Evolutionary conservation across 2,329 filamentous ascomycete genomes (phyloP).

Genomic region (Monosporascus sp.): DNA sequence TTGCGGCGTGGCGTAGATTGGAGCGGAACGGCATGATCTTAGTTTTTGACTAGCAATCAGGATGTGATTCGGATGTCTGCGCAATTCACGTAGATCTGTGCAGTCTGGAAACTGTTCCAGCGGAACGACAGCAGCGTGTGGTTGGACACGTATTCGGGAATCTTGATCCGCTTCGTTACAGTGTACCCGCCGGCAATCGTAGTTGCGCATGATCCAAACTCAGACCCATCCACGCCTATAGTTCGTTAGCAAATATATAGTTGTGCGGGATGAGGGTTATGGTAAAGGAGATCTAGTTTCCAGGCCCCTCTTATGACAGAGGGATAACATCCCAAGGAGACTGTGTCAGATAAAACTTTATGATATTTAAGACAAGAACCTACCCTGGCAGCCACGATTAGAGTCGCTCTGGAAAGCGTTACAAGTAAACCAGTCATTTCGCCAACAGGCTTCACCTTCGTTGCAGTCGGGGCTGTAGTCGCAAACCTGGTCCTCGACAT

Average conservation of each 20-base stretch:
- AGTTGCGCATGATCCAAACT: conserved; percentile 42
- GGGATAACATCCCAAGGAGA: too few species aligned
- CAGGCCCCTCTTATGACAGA: too few species aligned
- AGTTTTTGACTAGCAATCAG: not conserved
- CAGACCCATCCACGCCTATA: conserved; percentile 38
- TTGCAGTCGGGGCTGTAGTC: conserved; percentile 44
- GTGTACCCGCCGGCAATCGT: conserved; percentile 50
- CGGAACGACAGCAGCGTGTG: conserved; percentile 49
- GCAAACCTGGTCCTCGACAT: conserved; percentile 45
- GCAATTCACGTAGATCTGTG: conserved; percentile 49
- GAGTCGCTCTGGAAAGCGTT: conserved; percentile 34
- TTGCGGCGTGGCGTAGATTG: too few species aligned
- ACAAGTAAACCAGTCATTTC: conserved; percentile 53
- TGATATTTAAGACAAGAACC: not conserved
- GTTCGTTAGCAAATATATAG: not conserved
- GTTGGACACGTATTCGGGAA: conserved; percentile 42
- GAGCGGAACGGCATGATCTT: too few species aligned
- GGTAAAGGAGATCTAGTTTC: too few species aligned
- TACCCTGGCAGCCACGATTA: conserved; percentile 35
- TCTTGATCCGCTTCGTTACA: conserved; percentile 46
- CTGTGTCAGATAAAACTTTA: too few species aligned
- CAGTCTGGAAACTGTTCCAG: conserved; percentile 52
- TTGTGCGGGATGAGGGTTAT: too few species aligned
- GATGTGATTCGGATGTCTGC: conserved; percentile 44
- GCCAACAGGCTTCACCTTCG: conserved; percentile 37